Percentiles rank a stretch among this genome's conserved stretches.
phyloP scores from a whole-genome alignment of 768 basidiomycete genomes.

The Lentinula lateritia region DNA sequence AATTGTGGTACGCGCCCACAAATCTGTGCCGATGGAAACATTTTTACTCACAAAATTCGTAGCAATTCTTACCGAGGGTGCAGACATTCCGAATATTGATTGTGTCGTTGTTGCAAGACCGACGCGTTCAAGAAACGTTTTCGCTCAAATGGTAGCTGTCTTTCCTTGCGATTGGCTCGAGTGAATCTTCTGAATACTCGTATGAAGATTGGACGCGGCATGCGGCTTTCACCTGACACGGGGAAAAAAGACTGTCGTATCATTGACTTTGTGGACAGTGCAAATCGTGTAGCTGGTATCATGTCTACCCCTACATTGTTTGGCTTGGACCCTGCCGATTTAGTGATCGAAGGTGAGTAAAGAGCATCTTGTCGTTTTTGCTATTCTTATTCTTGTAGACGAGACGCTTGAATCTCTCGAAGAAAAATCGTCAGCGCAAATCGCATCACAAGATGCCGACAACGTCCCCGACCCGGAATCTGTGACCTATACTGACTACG shows the following conservation, averaged over 20 bases:
- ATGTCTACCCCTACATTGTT: slow-evolving; percentile 79
- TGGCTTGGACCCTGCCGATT: slow-evolving; percentile 70
- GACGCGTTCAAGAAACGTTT: slow-evolving; percentile 83
- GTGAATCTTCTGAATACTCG: neutral
- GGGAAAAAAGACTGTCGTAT: slow-evolving; percentile 83
- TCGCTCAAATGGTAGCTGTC: slow-evolving; percentile 80
- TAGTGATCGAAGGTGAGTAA: slow-evolving; percentile 53
- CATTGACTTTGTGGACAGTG: slow-evolving; percentile 87
- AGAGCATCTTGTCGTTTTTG: slow-evolving; percentile 2
- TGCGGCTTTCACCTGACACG: slow-evolving; percentile 76
- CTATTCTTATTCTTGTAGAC: slow-evolving; percentile 29
- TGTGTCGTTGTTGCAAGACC: slow-evolving; percentile 86
- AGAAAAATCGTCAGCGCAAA: slow-evolving; percentile 27
- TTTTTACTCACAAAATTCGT: neutral
- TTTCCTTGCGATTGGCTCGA: neutral
- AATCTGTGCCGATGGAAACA: neutral
- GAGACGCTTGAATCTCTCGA: slow-evolving; percentile 45
- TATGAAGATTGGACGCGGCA: slow-evolving; percentile 84
- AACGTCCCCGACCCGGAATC: slow-evolving; percentile 51
- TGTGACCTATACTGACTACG: slow-evolving; percentile 72
- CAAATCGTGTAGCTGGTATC: slow-evolving; percentile 61
- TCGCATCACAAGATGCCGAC: slow-evolving; percentile 18
- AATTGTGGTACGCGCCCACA: slow-evolving; percentile 64
- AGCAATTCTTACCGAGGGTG: slow-evolving; percentile 91
- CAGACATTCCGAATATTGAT: slow-evolving; percentile 93